These are phyloP conservation scores for Macroventuria anomochaeta DNA, from an alignment of 2,329 filamentous ascomycete genomes.

Conservation along the genomic window DNA sequence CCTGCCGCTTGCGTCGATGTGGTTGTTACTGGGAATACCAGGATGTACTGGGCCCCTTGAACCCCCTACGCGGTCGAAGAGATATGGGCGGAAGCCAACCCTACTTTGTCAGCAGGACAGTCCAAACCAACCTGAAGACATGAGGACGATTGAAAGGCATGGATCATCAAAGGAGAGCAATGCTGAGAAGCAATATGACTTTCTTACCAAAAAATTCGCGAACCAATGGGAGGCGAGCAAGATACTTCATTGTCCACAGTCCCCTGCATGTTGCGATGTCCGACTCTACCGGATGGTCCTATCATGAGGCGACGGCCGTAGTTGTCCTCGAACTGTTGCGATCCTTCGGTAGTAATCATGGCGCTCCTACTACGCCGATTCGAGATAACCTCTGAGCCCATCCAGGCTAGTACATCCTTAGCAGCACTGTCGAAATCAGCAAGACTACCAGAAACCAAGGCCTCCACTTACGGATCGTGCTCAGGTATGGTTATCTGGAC, in stretches of 20 bases:
- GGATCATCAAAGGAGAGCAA: too few relatives aligned
- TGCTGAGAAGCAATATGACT: too few relatives aligned
- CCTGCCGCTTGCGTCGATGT: constrained; percentile 18
- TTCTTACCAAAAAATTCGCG: constrained; percentile 35
- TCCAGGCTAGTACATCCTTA: constrained; percentile 36
- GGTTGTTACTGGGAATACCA: neutral
- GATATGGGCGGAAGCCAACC: constrained; percentile 39
- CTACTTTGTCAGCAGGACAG: constrained; percentile 6
- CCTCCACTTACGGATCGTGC: constrained; percentile 21
- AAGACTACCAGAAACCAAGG: too few relatives aligned
- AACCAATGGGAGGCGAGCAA: constrained; percentile 16
- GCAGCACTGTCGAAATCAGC: constrained; percentile 17
- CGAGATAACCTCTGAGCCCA: constrained; percentile 33
- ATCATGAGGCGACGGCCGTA: neutral
- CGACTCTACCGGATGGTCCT: neutral
- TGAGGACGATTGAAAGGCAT: too few relatives aligned
- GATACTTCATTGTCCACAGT: constrained; percentile 2
- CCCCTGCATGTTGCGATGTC: neutral
- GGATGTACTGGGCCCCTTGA: neutral
- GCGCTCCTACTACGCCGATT: constrained; percentile 30
- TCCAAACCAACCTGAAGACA: neutral
- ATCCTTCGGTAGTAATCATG: constrained; percentile 29
- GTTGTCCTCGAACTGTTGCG: constrained; percentile 12
- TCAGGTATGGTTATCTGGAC: constrained; percentile 34
- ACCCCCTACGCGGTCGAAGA: constrained; percentile 30